These are phyloP conservation scores for Poterioochromonas sp. DNA, from an alignment of 352 stramenopile genomes.

Conservation along the genomic window DNA sequence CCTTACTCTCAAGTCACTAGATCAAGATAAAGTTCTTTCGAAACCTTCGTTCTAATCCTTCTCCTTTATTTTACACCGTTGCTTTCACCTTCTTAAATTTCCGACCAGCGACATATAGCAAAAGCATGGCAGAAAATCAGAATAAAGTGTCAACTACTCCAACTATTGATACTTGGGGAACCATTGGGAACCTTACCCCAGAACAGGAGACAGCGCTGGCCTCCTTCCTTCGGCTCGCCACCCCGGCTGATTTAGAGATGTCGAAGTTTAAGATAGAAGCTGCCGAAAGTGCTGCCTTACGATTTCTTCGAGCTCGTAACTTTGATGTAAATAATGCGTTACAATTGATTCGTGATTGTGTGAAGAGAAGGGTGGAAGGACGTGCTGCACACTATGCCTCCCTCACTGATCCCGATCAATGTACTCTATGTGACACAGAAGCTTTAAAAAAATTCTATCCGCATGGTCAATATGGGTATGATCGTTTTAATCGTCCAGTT, in stretches of 20 bases:
- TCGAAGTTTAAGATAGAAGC: neutral
- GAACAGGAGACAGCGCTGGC: neutral
- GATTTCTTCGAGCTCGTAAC: conserved; percentile 11
- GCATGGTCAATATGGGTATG: conserved; percentile 5
- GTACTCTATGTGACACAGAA: neutral
- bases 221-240: neutral
- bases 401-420: neutral
- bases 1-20: too few species aligned
- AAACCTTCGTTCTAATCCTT: too few species aligned
- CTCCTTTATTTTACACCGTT: too few species aligned
- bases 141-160: too few species aligned
- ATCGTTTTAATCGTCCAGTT: neutral
- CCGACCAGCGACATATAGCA: too few species aligned
- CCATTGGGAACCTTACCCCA: neutral
- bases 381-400: neutral
- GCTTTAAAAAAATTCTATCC: neutral
- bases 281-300: neutral
- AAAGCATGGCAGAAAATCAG: too few species aligned
- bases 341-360: neutral
- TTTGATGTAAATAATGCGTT: conserved; percentile 14
- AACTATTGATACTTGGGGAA: neutral
- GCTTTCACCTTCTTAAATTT: too few species aligned
- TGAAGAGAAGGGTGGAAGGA: neutral
- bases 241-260: neutral
- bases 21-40: too few species aligned